Conservation (phyloP, 257 asterid species). For the Solanum habrochaites region DNA sequence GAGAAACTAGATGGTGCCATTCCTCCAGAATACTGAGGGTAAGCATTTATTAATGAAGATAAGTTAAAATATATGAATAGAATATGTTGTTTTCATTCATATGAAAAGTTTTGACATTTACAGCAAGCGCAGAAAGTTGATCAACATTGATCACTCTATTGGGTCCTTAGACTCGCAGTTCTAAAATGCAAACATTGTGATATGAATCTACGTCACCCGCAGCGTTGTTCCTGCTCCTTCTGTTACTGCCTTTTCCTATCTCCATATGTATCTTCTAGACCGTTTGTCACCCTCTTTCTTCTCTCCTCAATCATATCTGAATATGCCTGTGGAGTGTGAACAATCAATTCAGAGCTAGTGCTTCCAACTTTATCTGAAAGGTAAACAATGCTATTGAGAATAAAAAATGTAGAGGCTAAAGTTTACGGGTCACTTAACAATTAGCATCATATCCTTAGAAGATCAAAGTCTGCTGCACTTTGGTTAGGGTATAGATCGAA, state of each 20-base stretch:
- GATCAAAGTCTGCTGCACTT: background rate
- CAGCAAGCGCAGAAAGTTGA: background rate
- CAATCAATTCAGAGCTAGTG: background rate
- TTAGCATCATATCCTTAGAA: background rate
- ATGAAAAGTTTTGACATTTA: background rate
- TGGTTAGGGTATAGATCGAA: background rate
- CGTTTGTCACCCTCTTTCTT: constrained; percentile 50
- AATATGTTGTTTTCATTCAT: background rate
- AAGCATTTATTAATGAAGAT: background rate
- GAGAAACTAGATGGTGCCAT: background rate
- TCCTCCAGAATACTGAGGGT: background rate
- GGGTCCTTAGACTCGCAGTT: background rate
- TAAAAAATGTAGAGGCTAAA: background rate
- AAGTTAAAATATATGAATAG: background rate
- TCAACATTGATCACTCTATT: background rate
- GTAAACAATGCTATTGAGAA: background rate
- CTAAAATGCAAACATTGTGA: background rate
- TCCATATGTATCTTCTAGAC: constrained; percentile 81
- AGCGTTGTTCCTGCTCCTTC: background rate
- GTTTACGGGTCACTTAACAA: background rate
- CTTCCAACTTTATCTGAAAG: background rate
- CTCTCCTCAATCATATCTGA: constrained; percentile 67
- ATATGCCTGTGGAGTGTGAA: constrained; percentile 33
- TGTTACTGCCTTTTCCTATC: constrained; percentile 6
- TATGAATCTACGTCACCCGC: background rate